phyloP scores from a whole-genome alignment of 192 early-diverging fungal genomes.

The Geranomyces michiganensis region DNA sequence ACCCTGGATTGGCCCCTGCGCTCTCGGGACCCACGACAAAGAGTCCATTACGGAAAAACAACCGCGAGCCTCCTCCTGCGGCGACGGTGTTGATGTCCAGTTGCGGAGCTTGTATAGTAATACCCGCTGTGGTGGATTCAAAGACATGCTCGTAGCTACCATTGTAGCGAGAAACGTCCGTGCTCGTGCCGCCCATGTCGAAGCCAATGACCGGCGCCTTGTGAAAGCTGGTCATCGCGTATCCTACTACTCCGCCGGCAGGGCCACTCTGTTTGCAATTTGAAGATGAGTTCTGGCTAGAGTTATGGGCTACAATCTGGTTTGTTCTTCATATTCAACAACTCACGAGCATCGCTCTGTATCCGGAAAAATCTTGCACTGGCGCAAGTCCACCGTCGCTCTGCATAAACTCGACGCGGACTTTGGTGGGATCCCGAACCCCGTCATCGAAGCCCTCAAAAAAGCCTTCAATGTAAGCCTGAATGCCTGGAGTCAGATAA shows the following conservation, averaged over 20 bases:
- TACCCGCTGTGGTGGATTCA: slow-evolving; percentile 82
- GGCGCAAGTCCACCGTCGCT: slow-evolving; percentile 93
- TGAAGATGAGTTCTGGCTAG: no score
- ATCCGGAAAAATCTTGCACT: slow-evolving; percentile 82
- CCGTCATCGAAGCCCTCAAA: slow-evolving; percentile 81
- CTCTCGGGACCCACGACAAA: slow-evolving; percentile 90
- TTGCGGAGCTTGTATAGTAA: slow-evolving; percentile 95
- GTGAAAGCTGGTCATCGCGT: slow-evolving; percentile 56
- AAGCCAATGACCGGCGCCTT: slow-evolving; percentile 80
- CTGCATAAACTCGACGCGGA: slow-evolving; percentile 96
- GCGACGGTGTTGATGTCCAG: slow-evolving; percentile 95
- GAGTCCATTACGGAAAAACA: slow-evolving; percentile 92
- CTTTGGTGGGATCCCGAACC: slow-evolving; percentile 40
- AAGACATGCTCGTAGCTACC: slow-evolving; percentile 91
- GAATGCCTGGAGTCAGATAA: slow-evolving; percentile 92
- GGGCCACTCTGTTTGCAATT: slow-evolving; percentile 65
- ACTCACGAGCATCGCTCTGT: slow-evolving; percentile 77
- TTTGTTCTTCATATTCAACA: no score
- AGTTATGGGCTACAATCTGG: no score
- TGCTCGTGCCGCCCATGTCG: slow-evolving; percentile 86
- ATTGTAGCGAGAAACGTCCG: slow-evolving; percentile 90
- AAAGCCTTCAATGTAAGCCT: slow-evolving; percentile 84
- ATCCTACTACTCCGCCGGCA: slow-evolving; percentile 94
- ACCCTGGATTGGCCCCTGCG: slow-evolving; percentile 89
- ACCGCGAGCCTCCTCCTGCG: slow-evolving; percentile 90